Evolutionary conservation across 2,329 filamentous ascomycete species (phyloP).

Genomic region (Colletotrichum sp.): DNA sequence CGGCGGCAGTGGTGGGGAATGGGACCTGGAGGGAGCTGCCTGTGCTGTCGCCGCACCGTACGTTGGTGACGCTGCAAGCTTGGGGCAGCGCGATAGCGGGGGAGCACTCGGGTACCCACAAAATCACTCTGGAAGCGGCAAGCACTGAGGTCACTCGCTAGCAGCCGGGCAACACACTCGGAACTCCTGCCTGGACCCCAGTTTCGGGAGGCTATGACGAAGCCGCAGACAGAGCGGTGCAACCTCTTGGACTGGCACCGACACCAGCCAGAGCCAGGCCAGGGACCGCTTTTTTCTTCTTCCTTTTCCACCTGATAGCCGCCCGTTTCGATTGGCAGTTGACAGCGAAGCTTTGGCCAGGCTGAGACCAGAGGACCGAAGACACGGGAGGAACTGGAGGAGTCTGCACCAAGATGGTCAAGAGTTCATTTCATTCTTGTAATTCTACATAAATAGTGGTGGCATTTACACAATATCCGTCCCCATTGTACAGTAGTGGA

Average conservation of each 20-base stretch:
- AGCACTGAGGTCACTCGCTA: conserved; percentile 9
- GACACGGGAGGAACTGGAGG: not conserved
- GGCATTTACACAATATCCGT: not conserved
- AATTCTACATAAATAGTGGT: not conserved
- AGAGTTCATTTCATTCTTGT: not conserved
- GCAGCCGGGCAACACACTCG: conserved; percentile 6
- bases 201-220: conserved; percentile 20
- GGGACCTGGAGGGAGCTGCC: conserved; percentile 4
- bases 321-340: not conserved
- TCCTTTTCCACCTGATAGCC: not conserved
- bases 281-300: not conserved
- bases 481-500: conserved; percentile 19
- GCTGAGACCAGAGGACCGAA: not conserved
- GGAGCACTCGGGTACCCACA: conserved; percentile 1
- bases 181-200: not conserved
- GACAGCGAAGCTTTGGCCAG: not conserved
- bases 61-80: conserved; percentile 16
- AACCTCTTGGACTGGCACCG: not conserved
- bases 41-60: conserved; percentile 1
- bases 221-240: not conserved
- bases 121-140: not conserved
- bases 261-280: not conserved
- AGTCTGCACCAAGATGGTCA: not conserved
- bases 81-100: conserved; percentile 11
- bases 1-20: conserved; percentile 19